phyloP scores from a whole-genome alignment of 139 green algal genomes.

The Chlorella vulgaris region DNA sequence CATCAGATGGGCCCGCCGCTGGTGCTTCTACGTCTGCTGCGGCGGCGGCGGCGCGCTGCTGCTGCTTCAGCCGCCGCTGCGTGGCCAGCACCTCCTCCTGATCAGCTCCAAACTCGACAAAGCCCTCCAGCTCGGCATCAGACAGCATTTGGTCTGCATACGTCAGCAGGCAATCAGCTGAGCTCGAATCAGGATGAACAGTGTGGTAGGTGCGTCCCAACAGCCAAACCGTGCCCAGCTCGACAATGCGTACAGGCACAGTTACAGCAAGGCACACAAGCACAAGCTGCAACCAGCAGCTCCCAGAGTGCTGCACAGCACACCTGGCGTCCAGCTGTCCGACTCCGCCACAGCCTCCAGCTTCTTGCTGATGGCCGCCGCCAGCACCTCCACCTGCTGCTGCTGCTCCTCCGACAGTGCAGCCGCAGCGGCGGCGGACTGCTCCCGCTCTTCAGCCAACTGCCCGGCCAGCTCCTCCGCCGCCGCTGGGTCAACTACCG shows the following conservation, averaged over 20 bases:
- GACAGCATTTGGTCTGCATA: constrained; percentile 24
- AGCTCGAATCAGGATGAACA: too few species aligned
- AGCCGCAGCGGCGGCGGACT: background rate
- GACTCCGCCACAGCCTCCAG: constrained; percentile 19
- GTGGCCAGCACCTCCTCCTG: constrained; percentile 3
- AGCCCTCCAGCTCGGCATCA: constrained; percentile 4
- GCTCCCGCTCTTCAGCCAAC: background rate
- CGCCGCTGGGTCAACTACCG: background rate
- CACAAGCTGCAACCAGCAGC: background rate
- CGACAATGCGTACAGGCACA: too few species aligned
- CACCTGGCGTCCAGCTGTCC: constrained; percentile 21
- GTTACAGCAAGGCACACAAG: background rate
- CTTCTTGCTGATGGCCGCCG: constrained; percentile 21
- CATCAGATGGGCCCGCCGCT: background rate
- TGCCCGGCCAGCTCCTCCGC: background rate
- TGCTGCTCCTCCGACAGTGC: constrained; percentile 23
- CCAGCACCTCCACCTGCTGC: constrained; percentile 32
- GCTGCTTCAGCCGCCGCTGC: constrained; percentile 7
- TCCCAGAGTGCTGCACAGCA: background rate
- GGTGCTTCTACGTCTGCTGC: too few species aligned
- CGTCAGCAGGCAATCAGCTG: too few species aligned
- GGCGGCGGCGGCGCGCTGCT: background rate
- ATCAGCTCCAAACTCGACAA: constrained; percentile 19
- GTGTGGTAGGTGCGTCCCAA: too few species aligned
- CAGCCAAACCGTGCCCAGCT: too few species aligned